Conservation (phyloP, 1,284 basidiomycete species). For the Moesziomyces aphidis region DNA sequence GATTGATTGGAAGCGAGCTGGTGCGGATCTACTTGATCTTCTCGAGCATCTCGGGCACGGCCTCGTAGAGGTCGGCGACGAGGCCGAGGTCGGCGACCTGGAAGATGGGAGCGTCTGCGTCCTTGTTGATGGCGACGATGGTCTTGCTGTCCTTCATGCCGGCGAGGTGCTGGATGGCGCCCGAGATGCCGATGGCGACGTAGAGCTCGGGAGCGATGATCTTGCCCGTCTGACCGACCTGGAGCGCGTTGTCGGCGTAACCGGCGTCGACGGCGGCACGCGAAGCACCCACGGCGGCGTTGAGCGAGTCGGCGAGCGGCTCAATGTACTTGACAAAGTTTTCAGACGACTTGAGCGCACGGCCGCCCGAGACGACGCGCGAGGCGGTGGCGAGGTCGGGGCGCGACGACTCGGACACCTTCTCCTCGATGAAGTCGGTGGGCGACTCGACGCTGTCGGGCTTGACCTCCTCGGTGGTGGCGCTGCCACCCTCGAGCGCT, state of each 20-base stretch:
- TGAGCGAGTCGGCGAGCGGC: conserved; percentile 91
- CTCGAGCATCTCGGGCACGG: conserved; percentile 66
- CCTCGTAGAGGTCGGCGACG: conserved; percentile 73
- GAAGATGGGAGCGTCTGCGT: conserved; percentile 98
- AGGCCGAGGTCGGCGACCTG: conserved; percentile 97
- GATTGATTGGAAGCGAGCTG: neutral
- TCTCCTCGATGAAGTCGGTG: conserved; percentile 83
- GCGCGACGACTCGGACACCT: conserved; percentile 88
- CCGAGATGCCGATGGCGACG: conserved; percentile 95
- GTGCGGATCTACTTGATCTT: conserved; percentile 36
- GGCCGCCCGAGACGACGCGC: conserved; percentile 92
- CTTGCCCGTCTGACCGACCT: conserved; percentile 99
- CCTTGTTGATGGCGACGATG: conserved; percentile 99
- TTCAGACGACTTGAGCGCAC: conserved; percentile 93
- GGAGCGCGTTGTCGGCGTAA: conserved; percentile 96
- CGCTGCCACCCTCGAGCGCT: conserved; percentile 71
- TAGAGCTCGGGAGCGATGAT: conserved; percentile 84
- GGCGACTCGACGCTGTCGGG: conserved; percentile 74
- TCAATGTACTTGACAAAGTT: conserved; percentile 89
- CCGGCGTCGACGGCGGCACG: conserved; percentile 98
- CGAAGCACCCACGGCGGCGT: conserved; percentile 95
- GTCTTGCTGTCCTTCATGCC: conserved; percentile 99
- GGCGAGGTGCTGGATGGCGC: conserved; percentile 97
- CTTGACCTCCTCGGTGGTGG: conserved; percentile 76
- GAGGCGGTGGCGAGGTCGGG: conserved; percentile 90